Base-by-base conservation (phyloP, 305 asterid species). In the Caryopteris hybrid region DNA sequence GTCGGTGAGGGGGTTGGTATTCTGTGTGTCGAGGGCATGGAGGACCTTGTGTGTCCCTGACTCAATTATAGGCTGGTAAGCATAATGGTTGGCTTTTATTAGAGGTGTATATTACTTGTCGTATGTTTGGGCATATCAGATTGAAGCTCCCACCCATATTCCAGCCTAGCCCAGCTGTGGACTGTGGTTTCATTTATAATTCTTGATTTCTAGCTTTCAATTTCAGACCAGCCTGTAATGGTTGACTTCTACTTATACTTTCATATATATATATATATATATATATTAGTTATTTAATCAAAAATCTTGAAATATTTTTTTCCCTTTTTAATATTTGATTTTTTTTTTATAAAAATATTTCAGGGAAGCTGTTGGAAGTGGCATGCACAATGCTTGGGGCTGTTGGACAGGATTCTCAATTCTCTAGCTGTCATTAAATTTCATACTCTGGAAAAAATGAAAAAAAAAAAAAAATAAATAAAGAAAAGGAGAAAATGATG, bases 281-380 rank as follows among this genome's bases (percentile, higher is more conserved):
- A n/a, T n/a, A n/a, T n/a, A n/a, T n/a, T n/a, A n/a, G n/a, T n/a
- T n/a, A n/a, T n/a, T n/a, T n/a, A n/a, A n/a, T n/a, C n/a, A n/a
- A n/a, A n/a, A n/a, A n/a, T n/a, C n/a, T n/a, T n/a, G n/a, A n/a
- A n/a, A n/a, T n/a, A n/a, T n/a, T n/a, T n/a, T n/a, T n/a, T n/a
- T n/a, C n/a, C n/a, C n/a, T n/a, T n/a, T n/a, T n/a, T n/a, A n/a
- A n/a, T n/a, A n/a, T n/a, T n/a, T n/a, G n/a, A 1, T 2, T 25
- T 1, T 36, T 1, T 36, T 36, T 36, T 9, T 36, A 0, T 27
- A 25, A 11, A 25, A 20, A 6, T 68, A 39, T 43, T 62, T 71
- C 96, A 92, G 96, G 98, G 81, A 92, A 74, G 76, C 75, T 92
- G 81, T 21, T 92, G 90, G 96, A 92, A 76, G 63, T 88, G 76